Evolutionary conservation across 1,284 basidiomycete genomes (phyloP).

Genomic region (Gymnopus androsaceus): DNA sequence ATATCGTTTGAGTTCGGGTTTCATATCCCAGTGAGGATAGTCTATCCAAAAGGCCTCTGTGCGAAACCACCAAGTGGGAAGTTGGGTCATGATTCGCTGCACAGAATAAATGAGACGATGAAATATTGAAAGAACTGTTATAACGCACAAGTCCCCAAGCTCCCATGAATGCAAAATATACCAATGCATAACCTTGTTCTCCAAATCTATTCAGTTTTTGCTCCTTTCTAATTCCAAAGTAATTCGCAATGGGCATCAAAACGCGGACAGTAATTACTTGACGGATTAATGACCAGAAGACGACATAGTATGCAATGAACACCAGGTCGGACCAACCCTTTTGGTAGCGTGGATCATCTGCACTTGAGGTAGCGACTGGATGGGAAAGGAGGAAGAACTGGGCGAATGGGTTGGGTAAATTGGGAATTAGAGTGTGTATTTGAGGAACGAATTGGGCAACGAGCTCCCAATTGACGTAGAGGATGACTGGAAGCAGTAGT

Average conservation of each 20-base stretch:
- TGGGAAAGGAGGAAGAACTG: slow-evolving; percentile 80
- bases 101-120: neutral
- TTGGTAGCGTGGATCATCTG: slow-evolving; percentile 64
- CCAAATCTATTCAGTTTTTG: slow-evolving; percentile 82
- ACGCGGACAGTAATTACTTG: slow-evolving; percentile 76
- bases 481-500: slow-evolving; percentile 69
- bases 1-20: slow-evolving; percentile 83
- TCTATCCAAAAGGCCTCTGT: slow-evolving; percentile 87
- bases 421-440: slow-evolving; percentile 37
- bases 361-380: slow-evolving; percentile 53
- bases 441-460: slow-evolving; percentile 26
- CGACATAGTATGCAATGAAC: slow-evolving; percentile 86
- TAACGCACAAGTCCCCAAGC: slow-evolving; percentile 74
- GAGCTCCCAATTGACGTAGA: slow-evolving; percentile 76
- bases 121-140: neutral
- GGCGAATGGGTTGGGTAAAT: slow-evolving; percentile 72
- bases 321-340: slow-evolving; percentile 81
- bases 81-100: slow-evolving; percentile 82
- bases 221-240: slow-evolving; percentile 68
- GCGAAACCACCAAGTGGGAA: slow-evolving; percentile 90
- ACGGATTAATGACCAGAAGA: slow-evolving; percentile 91
- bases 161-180: slow-evolving; percentile 79
- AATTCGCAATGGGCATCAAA: slow-evolving; percentile 70
- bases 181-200: slow-evolving; percentile 86
- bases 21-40: slow-evolving; percentile 91